Percentiles rank a stretch among this genome's conserved stretches.
These are phyloP conservation scores for Lablab purpureus DNA, from an alignment of 306 rosid genomes.

Conservation along the genomic window DNA sequence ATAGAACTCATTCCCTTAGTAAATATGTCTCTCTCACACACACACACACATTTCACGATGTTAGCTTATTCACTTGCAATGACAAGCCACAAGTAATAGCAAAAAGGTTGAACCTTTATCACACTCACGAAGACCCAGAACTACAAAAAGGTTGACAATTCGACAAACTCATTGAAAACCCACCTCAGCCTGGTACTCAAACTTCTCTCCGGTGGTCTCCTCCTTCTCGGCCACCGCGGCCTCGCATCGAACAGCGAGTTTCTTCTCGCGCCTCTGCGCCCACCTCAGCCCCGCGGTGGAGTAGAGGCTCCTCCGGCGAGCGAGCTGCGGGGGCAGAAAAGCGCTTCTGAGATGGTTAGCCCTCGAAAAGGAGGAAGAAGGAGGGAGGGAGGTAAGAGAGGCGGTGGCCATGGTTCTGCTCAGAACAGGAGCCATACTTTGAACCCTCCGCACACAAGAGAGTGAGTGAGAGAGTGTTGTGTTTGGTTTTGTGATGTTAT, in stretches of 20 bases:
- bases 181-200: conserved; percentile 99
- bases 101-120: conserved; percentile 30
- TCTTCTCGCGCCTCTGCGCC: conserved; percentile 44
- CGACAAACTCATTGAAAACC: neutral
- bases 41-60: neutral
- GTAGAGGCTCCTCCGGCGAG: conserved; percentile 50
- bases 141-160: neutral
- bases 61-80: neutral
- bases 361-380: conserved; percentile 58
- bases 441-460: neutral
- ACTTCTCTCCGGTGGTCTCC: conserved; percentile 87
- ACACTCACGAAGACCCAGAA: conserved; percentile 10
- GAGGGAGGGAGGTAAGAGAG: conserved; percentile 68
- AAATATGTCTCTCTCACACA: neutral
- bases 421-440: conserved; percentile 79
- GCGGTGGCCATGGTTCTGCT: conserved; percentile 69
- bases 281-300: conserved; percentile 58
- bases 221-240: conserved; percentile 83
- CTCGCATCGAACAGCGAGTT: conserved; percentile 70
- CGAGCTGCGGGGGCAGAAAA: conserved; percentile 65
- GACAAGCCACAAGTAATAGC: neutral
- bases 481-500: conserved; percentile 8
- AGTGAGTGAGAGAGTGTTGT: neutral
- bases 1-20: neutral
- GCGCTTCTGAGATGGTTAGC: conserved; percentile 55